A percentile compares a stretch with the other conserved stretches of the same genome.
These are phyloP conservation scores for Gamarada debralockiae DNA, from an alignment of 495 filamentous ascomycete species.

Conservation along the genomic window DNA sequence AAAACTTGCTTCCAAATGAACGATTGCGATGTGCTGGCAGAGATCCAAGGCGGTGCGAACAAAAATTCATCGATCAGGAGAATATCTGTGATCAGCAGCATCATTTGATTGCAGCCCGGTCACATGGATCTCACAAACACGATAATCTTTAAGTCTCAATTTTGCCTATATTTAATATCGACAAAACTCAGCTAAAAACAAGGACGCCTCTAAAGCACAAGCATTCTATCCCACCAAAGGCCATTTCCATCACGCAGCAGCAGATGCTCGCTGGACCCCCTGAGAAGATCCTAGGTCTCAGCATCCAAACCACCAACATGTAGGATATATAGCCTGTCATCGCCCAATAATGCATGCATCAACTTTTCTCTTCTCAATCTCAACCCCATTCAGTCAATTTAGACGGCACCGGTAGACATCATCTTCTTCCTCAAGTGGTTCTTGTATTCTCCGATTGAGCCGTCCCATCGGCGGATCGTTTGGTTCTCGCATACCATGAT, in stretches of 20 bases:
- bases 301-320: not conserved
- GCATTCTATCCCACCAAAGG: constrained; percentile 6
- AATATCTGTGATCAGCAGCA: no score
- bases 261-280: not conserved
- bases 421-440: constrained; percentile 99
- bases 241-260: not conserved
- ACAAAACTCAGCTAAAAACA: not conserved
- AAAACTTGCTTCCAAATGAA: no score
- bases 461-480: constrained; percentile 85
- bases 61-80: no score
- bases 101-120: not conserved
- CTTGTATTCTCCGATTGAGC: constrained; percentile 92
- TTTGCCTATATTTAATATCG: not conserved
- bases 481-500: constrained; percentile 99
- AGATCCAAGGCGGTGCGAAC: no score
- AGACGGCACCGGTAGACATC: constrained; percentile 59
- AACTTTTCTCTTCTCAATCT: not conserved
- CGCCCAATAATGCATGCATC: no score
- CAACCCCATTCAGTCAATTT: constrained; percentile 21
- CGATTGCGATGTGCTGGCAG: no score
- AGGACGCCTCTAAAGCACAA: constrained; percentile 2
- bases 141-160: not conserved
- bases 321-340: not conserved
- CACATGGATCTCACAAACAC: not conserved
- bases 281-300: not conserved